These are phyloP conservation scores for Penicillium chermesinum DNA, from an alignment of 495 filamentous ascomycete species.

Conservation along the genomic window DNA sequence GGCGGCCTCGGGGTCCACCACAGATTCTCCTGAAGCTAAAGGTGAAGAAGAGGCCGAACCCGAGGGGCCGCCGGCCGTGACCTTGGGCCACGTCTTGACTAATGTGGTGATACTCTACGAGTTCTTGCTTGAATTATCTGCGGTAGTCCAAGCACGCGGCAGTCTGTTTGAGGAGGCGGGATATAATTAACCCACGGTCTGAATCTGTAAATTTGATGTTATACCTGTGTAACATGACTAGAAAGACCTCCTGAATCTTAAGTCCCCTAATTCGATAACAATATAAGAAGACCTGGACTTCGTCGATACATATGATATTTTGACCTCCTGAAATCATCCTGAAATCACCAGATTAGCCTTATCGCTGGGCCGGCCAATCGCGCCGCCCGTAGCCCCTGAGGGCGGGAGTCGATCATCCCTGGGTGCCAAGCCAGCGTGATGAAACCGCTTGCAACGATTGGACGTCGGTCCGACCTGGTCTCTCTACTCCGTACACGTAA, in stretches of 20 bases:
- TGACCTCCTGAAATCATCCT: too few species aligned
- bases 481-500: slow-evolving; percentile 1
- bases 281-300: too few species aligned
- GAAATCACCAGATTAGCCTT: too few species aligned
- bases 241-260: not conserved
- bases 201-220: not conserved
- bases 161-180: slow-evolving; percentile 82
- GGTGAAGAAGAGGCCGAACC: slow-evolving; percentile 25
- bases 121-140: slow-evolving; percentile 84
- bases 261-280: not conserved
- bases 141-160: slow-evolving; percentile 78
- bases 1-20: not conserved
- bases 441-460: slow-evolving; percentile 20
- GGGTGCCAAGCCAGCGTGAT: slow-evolving; percentile 16
- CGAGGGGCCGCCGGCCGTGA: slow-evolving; percentile 38
- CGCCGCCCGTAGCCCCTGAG: not conserved
- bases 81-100: slow-evolving; percentile 82
- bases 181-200: slow-evolving; percentile 24
- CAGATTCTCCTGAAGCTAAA: slow-evolving; percentile 17
- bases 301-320: too few species aligned
- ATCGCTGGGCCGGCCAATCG: too few species aligned
- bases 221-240: not conserved
- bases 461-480: slow-evolving; percentile 2
- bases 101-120: slow-evolving; percentile 57
- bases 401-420: not conserved